A percentile compares a stretch with the other conserved stretches of the same genome.
Evolutionary conservation across 2,329 filamentous ascomycete genomes (phyloP).

Genomic region (Macrophomina pseudophaseolina): DNA sequence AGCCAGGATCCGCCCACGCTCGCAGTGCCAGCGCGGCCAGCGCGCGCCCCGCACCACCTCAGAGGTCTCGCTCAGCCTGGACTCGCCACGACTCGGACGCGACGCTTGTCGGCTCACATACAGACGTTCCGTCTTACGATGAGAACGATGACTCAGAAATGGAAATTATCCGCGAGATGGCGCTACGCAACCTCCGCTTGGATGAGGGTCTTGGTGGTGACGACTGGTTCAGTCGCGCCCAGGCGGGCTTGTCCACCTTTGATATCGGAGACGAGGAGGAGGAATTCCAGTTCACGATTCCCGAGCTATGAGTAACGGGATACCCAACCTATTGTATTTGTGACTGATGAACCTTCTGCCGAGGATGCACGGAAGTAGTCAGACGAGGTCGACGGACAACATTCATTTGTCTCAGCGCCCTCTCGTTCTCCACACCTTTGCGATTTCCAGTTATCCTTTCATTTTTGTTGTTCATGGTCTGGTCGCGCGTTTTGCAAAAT

Average conservation of each 20-base stretch:
- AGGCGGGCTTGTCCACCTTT: background rate
- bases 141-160: conserved; percentile 35
- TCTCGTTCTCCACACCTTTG: background rate
- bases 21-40: background rate
- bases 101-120: conserved; percentile 39
- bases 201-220: conserved; percentile 1
- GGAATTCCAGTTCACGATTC: conserved; percentile 30
- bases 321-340: background rate
- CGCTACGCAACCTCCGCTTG: conserved; percentile 11
- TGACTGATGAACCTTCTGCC: background rate
- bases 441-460: background rate
- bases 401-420: background rate
- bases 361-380: background rate
- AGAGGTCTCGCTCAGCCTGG: conserved; percentile 32
- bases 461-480: background rate
- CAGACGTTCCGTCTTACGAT: conserved; percentile 28
- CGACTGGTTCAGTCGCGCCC: conserved; percentile 21
- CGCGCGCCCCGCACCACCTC: background rate
- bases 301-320: background rate
- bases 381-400: background rate
- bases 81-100: conserved; percentile 43
- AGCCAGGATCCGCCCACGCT: background rate
- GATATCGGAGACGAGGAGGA: conserved; percentile 34
- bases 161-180: conserved; percentile 42
- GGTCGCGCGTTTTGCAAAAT: background rate